phyloP scores from a whole-genome alignment of 1,284 basidiomycete genomes.

The Irpex sp. region DNA sequence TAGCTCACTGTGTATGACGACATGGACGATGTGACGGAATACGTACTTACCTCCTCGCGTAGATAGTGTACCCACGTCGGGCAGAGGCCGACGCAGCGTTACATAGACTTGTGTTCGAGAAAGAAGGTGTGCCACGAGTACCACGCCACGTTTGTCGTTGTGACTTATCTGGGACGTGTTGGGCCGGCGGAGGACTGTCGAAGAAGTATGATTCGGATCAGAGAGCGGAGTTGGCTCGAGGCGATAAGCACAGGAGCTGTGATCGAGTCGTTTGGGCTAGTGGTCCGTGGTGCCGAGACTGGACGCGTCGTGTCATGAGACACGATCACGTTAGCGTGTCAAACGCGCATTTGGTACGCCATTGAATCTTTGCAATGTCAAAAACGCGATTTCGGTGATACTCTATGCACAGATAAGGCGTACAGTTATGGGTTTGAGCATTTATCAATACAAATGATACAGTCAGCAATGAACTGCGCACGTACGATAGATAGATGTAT shows the following conservation, averaged over 20 bases:
- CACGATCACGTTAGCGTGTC: slow-evolving; percentile 6
- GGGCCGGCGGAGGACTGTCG: neutral
- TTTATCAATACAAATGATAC: neutral
- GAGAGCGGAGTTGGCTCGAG: neutral
- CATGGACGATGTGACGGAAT: neutral
- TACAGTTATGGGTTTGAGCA: neutral
- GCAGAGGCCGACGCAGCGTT: neutral
- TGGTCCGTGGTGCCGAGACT: neutral
- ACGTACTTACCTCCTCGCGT: neutral
- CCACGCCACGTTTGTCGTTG: neutral
- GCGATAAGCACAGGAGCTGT: slow-evolving; percentile 2
- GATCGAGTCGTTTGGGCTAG: neutral
- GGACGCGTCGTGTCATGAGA: slow-evolving; percentile 1
- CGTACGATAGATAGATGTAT: neutral
- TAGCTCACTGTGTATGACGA: neutral
- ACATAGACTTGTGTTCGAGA: neutral
- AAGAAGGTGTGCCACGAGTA: neutral
- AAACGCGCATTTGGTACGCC: neutral
- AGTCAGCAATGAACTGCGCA: neutral
- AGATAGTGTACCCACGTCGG: neutral
- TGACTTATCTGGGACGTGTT: neutral
- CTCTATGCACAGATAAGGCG: neutral
- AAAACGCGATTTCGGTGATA: neutral
- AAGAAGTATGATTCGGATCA: neutral
- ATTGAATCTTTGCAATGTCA: neutral